These are phyloP conservation scores for Nidularia sp. DNA, from an alignment of 768 basidiomycete genomes.

Conservation along the genomic window DNA sequence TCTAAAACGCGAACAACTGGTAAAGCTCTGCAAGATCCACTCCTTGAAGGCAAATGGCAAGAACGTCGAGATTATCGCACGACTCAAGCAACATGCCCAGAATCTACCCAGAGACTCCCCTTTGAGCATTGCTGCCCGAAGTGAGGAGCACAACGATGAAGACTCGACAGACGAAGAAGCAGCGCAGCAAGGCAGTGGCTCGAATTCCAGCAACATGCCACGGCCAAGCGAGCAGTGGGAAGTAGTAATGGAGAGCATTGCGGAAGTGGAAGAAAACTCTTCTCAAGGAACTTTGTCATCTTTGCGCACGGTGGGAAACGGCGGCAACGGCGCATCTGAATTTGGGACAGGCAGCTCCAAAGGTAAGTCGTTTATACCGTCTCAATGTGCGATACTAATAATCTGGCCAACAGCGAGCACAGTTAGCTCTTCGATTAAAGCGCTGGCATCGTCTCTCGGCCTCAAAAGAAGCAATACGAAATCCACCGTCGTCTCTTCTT, in stretches of 20 bases:
- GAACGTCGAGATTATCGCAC: conserved; percentile 68
- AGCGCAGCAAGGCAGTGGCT: conserved; percentile 15
- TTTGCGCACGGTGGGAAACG: conserved; percentile 28
- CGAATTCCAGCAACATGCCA: conserved; percentile 20
- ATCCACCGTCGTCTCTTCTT: conserved; percentile 9
- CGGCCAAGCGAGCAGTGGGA: conserved; percentile 83
- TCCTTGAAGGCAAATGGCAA: conserved; percentile 78
- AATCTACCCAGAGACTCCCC: conserved; percentile 56
- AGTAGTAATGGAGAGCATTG: conserved; percentile 79
- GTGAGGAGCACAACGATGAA: conserved; percentile 26
- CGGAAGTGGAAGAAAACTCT: conserved; percentile 58
- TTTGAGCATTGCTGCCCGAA: conserved; percentile 50
- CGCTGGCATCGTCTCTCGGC: conserved; percentile 72
- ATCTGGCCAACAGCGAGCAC: conserved; percentile 39
- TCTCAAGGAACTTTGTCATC: conserved; percentile 49
- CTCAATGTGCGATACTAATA: not conserved
- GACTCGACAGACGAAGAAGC: conserved; percentile 15
- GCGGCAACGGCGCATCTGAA: conserved; percentile 44
- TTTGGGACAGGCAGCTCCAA: conserved; percentile 70
- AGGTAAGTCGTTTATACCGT: conserved; percentile 32
- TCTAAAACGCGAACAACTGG: conserved; percentile 79
- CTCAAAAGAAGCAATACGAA: conserved; percentile 50
- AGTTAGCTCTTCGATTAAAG: conserved; percentile 70
- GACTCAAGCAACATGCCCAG: conserved; percentile 63
- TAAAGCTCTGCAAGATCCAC: conserved; percentile 83